Percentiles rank a stretch among this genome's conserved stretches.
Evolutionary conservation across 495 filamentous ascomycete species (phyloP).

Genomic region (Xylaria venustula): DNA sequence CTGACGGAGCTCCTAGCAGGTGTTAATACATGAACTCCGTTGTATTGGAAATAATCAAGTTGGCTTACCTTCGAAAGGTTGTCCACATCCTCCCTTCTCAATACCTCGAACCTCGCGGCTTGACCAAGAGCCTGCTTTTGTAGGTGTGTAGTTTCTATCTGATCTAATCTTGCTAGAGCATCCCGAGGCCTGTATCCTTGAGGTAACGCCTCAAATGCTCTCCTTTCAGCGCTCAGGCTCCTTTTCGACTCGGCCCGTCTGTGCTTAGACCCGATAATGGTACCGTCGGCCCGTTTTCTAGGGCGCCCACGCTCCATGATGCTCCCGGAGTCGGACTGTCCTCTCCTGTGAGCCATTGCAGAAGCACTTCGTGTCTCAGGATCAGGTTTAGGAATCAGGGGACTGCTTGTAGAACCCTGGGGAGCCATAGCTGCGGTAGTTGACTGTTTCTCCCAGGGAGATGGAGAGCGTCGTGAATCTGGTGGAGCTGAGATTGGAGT

Average conservation of each 20-base stretch:
- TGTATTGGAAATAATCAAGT: not conserved
- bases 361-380: conserved; percentile 29
- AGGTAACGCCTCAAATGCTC: conserved; percentile 56
- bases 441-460: conserved; percentile 42
- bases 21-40: conserved; percentile 10
- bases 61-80: conserved; percentile 56
- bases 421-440: conserved; percentile 21
- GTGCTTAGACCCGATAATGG: conserved; percentile 29
- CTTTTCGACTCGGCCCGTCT: conserved; percentile 36
- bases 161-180: conserved; percentile 45
- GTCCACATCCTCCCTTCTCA: conserved; percentile 66
- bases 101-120: conserved; percentile 64
- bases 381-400: conserved; percentile 32
- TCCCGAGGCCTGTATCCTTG: conserved; percentile 55
- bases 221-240: conserved; percentile 45
- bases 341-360: conserved; percentile 40
- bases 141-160: conserved; percentile 52
- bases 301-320: conserved; percentile 62
- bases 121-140: conserved; percentile 63
- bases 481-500: conserved; percentile 47
- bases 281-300: conserved; percentile 44
- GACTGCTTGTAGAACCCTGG: conserved; percentile 21
- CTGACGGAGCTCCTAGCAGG: conserved; percentile 57
- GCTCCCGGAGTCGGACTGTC: conserved; percentile 56
- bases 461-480: conserved; percentile 41